Evolutionary conservation across 2,329 filamentous ascomycete genomes (phyloP).

Genomic region (Diaporthe batatas): DNA sequence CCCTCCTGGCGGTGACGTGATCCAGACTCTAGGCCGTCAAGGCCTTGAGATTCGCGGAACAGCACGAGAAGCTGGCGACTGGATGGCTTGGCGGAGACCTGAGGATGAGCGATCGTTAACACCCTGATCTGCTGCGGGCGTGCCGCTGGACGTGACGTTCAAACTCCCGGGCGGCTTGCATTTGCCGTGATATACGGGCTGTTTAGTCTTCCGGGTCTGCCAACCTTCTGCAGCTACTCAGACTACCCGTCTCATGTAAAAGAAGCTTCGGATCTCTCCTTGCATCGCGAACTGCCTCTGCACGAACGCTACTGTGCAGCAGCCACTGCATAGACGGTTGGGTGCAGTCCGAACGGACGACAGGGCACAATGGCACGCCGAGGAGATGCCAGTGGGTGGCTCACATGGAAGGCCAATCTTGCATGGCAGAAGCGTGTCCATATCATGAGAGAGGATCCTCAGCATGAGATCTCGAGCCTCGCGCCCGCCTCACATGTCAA

Average conservation of each 20-base stretch:
- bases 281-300: conserved; percentile 33
- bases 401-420: conserved; percentile 35
- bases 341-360: conserved; percentile 24
- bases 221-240: conserved; percentile 32
- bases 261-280: conserved; percentile 33
- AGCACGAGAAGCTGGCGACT: conserved; percentile 31
- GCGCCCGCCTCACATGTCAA: conserved; percentile 37
- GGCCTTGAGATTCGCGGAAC: conserved; percentile 31
- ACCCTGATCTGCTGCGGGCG: neutral
- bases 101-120: conserved; percentile 1
- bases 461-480: conserved; percentile 30
- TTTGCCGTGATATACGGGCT: conserved; percentile 19
- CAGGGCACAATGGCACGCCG: conserved; percentile 30
- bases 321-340: conserved; percentile 13
- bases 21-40: neutral
- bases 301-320: conserved; percentile 14
- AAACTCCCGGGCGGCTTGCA: conserved; percentile 18
- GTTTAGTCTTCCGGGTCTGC: conserved; percentile 23
- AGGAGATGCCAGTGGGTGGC: conserved; percentile 20
- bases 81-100: conserved; percentile 4
- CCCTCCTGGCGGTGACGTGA: conserved; percentile 27
- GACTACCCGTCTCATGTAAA: conserved; percentile 22
- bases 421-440: conserved; percentile 32
- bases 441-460: neutral
- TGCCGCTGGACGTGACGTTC: conserved; percentile 16